phyloP scores from a whole-genome alignment of 192 early-diverging fungal genomes.

The Coemansia aciculifera region DNA sequence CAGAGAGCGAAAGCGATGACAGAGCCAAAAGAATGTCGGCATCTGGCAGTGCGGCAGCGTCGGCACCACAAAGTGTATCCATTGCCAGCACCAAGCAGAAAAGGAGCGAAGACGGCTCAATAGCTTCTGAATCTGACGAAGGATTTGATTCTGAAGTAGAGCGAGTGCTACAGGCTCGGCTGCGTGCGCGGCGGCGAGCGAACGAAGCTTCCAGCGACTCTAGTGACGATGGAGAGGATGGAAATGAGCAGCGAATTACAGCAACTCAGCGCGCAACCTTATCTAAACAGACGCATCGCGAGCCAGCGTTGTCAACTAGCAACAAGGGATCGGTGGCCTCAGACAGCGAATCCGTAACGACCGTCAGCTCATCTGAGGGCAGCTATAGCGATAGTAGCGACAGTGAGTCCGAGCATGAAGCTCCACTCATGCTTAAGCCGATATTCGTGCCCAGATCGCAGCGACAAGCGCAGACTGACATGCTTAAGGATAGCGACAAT shows the following conservation, averaged over 20 bases:
- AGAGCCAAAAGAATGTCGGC: neutral
- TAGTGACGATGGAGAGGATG: neutral
- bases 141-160: constrained; percentile 22
- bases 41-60: neutral
- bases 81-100: neutral
- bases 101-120: neutral
- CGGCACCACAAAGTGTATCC: neutral
- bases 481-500: neutral
- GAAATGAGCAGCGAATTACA: neutral
- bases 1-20: constrained; percentile 32
- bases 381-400: constrained; percentile 16
- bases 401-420: constrained; percentile 64
- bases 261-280: neutral
- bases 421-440: constrained; percentile 74
- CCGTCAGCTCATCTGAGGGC: neutral
- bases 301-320: neutral
- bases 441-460: constrained; percentile 89
- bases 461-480: neutral
- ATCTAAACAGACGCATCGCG: neutral
- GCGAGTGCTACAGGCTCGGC: constrained; percentile 26
- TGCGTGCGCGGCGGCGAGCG: constrained; percentile 26
- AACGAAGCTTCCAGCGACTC: constrained; percentile 2
- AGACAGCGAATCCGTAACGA: neutral
- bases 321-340: neutral
- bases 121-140: neutral